Base-by-base conservation (phyloP, 2,329 filamentous ascomycete genomes). In the Fusarium gaditjirri region DNA sequence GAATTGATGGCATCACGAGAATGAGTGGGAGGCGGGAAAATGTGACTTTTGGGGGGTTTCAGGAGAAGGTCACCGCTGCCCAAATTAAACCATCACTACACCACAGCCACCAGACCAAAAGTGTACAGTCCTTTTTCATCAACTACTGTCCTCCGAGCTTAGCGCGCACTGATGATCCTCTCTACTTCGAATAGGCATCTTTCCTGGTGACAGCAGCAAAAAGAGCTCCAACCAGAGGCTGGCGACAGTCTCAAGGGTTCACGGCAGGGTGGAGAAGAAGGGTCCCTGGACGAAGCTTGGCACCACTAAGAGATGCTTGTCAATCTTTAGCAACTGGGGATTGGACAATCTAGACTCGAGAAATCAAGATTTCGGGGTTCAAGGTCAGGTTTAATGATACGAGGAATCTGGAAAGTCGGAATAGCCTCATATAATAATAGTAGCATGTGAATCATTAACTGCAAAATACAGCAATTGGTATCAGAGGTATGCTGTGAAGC, bases 301-400 rank as follows among this genome's bases (percentile, higher is more conserved):
- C 61, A 61, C 70, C 70, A 72, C 66, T 72, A 56, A 44, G 33
- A 70, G 44, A 54, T 43, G 70, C 70, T 60, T 71, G 70, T 60
- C 61, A 60, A 31, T 67, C 49, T 25, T 47, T 62, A 60, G 49
- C 33, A 23, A 38, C 31, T 46, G 61, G 33, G 47, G 70, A 62
- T 61, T 65, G 50, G 70, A 53, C 43, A 49, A 73, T 72, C 70
- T 41, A 70, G 65, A 57, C 59, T 70, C 25, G 13, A 55, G 46
- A 58, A 60, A 65, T 61, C 64, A 61, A 72, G 69, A 61, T 70
- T 61, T 57, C 29, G 23, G 31, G 31, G 23, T 19, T 57, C 27
- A 23, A 27, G 43, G 44, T 5, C 27, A 46, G 44, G 44, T 43
- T 33, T 39, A 29, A n/a, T 44, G 35, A 31, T 33, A 41, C 29